Conservation (phyloP, 169 alveolate genomes). For the Plasmodium berghei region DNA sequence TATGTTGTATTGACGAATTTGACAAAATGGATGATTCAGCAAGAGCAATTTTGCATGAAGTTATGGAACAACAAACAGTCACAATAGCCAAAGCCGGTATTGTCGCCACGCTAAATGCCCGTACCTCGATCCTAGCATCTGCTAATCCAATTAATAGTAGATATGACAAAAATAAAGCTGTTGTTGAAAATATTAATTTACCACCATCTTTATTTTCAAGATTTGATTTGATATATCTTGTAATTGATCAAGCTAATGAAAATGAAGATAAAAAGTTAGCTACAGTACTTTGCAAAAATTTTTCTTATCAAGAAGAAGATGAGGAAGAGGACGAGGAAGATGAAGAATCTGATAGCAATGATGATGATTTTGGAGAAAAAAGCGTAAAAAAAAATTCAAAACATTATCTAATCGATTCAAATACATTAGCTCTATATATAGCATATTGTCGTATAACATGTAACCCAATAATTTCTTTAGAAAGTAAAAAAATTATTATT, state of each 20-base stretch:
- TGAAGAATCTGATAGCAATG: conserved; percentile 54
- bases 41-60: conserved; percentile 98
- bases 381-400: conserved; percentile 13
- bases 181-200: conserved; percentile 97
- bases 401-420: conserved; percentile 78
- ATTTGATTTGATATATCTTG: conserved; percentile 95
- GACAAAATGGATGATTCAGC: conserved; percentile 99
- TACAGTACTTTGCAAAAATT: conserved; percentile 77
- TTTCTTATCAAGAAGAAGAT: conserved; percentile 81
- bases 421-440: conserved; percentile 89
- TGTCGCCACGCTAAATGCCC: conserved; percentile 93
- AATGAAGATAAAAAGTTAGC: conserved; percentile 90
- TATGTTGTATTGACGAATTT: conserved; percentile 99
- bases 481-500: conserved; percentile 88
- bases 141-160: conserved; percentile 98
- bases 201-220: conserved; percentile 98
- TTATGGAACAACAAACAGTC: conserved; percentile 99
- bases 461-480: conserved; percentile 93
- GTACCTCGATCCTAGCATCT: conserved; percentile 98
- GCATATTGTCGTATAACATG: conserved; percentile 93
- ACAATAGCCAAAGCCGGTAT: conserved; percentile 99
- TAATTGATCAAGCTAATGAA: conserved; percentile 91
- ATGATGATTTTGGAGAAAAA: conserved; percentile 32
- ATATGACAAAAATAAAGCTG: conserved; percentile 97
- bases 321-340: conserved; percentile 50